Conservation (phyloP, 208 protist genomes). For the Leishmania mexicana region DNA sequence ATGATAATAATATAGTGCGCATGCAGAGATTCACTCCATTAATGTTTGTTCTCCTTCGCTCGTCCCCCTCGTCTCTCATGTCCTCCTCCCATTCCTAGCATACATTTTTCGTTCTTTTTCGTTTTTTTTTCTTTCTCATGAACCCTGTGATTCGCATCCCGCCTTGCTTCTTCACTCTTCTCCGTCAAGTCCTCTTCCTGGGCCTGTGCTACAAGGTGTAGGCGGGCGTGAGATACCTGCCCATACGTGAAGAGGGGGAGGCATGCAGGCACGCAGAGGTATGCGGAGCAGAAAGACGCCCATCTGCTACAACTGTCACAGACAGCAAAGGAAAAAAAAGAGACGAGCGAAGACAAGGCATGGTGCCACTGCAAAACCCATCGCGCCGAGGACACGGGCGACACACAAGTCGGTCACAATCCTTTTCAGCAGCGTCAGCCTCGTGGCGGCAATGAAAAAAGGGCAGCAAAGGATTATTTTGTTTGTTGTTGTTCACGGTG, state of each 20-base stretch:
- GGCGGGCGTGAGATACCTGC: not conserved
- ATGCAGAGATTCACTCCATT: not conserved
- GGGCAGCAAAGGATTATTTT: not conserved
- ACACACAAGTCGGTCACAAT: not conserved
- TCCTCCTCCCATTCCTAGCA: not conserved
- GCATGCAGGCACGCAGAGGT: not conserved
- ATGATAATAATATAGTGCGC: not conserved
- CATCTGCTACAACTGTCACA: not conserved
- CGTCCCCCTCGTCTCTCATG: not conserved
- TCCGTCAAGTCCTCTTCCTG: not conserved
- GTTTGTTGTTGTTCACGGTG: not conserved
- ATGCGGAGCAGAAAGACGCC: not conserved
- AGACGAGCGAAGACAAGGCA: not conserved
- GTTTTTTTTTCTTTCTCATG: too few species aligned
- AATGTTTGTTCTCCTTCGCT: not conserved
- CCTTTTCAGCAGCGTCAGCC: not conserved
- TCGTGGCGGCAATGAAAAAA: not conserved
- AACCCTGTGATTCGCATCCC: not conserved
- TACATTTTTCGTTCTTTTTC: not conserved
- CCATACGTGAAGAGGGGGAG: not conserved
- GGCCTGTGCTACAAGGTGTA: not conserved
- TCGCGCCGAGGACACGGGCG: not conserved
- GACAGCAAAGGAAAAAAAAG: not conserved
- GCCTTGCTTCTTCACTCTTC: not conserved
- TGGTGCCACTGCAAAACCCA: not conserved